These are phyloP conservation scores for Theobroma grandiflorum DNA, from an alignment of 441 rosid species.

Conservation along the genomic window DNA sequence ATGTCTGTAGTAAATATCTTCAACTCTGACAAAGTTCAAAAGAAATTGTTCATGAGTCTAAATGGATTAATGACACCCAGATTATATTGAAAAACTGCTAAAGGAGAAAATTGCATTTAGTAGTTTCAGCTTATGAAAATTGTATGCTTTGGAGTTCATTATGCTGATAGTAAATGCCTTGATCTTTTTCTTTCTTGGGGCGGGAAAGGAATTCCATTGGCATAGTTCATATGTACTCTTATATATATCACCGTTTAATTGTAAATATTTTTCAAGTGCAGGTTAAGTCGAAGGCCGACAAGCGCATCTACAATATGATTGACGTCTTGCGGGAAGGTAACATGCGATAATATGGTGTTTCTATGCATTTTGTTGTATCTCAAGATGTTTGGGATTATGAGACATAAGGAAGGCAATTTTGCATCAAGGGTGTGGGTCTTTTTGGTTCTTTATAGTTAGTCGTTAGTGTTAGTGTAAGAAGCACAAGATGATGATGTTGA, in stretches of 20 bases:
- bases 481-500: not conserved
- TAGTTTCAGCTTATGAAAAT: not conserved
- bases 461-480: not conserved
- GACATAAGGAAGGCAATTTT: not conserved
- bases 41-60: not conserved
- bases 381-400: not conserved
- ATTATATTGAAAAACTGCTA: not conserved
- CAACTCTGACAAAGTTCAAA: not conserved
- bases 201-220: not conserved
- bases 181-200: no score
- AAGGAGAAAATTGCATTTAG: not conserved
- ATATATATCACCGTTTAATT: not conserved
- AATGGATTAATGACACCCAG: not conserved
- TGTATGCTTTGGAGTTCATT: not conserved
- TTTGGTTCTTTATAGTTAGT: not conserved
- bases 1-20: not conserved
- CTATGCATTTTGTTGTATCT: not conserved
- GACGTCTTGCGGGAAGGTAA: conserved; percentile 88
- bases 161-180: not conserved
- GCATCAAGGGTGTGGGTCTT: not conserved
- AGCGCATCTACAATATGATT: conserved; percentile 82
- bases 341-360: conserved; percentile 58
- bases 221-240: not conserved
- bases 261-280: conserved; percentile 36
- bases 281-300: conserved; percentile 66